Percentiles rank a stretch among this genome's conserved stretches.
Conservation (phyloP, 2,329 filamentous ascomycete genomes). For the Fusarium oligoseptatum region DNA sequence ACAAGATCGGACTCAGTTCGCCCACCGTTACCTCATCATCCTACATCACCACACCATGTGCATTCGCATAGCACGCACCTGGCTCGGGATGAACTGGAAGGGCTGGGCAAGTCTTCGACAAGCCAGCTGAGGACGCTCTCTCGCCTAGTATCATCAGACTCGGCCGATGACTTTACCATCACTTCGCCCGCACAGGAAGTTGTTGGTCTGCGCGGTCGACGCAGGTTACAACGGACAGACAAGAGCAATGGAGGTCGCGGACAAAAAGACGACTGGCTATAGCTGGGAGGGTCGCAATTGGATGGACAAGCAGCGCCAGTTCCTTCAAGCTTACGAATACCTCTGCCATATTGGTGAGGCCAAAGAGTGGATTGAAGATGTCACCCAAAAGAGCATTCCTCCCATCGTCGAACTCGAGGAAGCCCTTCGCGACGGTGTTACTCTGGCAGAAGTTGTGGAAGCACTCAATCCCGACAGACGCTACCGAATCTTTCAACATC, state of each 20-base stretch:
- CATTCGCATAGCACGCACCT: constrained; percentile 59
- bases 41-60: constrained; percentile 44
- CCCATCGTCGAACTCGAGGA: constrained; percentile 96
- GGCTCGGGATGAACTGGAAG: constrained; percentile 80
- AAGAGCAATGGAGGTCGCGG: constrained; percentile 63
- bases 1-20: constrained; percentile 69
- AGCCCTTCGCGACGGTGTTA: constrained; percentile 91
- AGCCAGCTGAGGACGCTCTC: constrained; percentile 90
- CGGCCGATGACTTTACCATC: constrained; percentile 84
- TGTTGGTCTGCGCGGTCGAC: constrained; percentile 85
- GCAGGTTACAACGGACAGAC: constrained; percentile 81
- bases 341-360: constrained; percentile 98
- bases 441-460: constrained; percentile 93
- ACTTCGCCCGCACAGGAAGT: constrained; percentile 86
- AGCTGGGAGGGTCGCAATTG: constrained; percentile 89
- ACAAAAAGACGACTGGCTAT: constrained; percentile 65
- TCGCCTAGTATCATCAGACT: constrained; percentile 80
- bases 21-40: constrained; percentile 50
- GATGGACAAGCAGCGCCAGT: constrained; percentile 99
- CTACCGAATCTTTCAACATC: constrained; percentile 86
- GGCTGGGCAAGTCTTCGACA: constrained; percentile 88
- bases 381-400: constrained; percentile 86
- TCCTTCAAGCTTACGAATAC: constrained; percentile 97
- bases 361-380: constrained; percentile 97
- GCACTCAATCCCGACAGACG: constrained; percentile 83